A percentile compares a stretch with the other conserved stretches of the same genome.
phyloP scores from a whole-genome alignment of 139 green algal species.

The Parachlorella kessleri region DNA sequence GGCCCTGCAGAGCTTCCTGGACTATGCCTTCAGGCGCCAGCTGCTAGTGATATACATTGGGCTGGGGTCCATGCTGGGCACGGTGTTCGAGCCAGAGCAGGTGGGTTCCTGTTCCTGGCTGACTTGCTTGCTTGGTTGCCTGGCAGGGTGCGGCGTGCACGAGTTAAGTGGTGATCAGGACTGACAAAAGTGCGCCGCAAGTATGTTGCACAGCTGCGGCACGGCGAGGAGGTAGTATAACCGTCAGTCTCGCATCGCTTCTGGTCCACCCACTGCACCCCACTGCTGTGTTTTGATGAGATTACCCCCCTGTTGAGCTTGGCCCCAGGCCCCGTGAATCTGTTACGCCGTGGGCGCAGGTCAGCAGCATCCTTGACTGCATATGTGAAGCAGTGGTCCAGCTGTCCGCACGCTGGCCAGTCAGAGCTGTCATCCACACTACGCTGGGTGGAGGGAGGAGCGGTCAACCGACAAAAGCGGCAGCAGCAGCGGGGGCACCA shows the following conservation, averaged over 20 bases:
- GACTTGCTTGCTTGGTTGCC: not conserved
- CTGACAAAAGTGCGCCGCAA: not conserved
- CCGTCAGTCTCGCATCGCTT: not conserved
- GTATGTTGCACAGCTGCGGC: not conserved
- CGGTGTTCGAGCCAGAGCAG: conserved; percentile 13
- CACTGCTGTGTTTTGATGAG: not conserved
- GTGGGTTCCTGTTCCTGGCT: not conserved
- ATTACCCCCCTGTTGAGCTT: too few species aligned
- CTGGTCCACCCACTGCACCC: not conserved
- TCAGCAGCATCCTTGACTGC: not conserved
- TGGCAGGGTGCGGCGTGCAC: not conserved
- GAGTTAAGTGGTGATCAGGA: not conserved
- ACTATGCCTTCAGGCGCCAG: conserved; percentile 1
- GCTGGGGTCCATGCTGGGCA: conserved; percentile 8
- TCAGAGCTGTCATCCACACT: conserved; percentile 10
- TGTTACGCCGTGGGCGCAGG: too few species aligned
- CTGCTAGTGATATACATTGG: conserved; percentile 32
- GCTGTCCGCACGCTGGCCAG: not conserved
- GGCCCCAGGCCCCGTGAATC: too few species aligned
- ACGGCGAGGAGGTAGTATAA: not conserved
- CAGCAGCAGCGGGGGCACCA: not conserved
- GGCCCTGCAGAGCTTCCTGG: conserved; percentile 11
- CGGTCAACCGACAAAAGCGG: not conserved
- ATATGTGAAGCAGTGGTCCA: conserved; percentile 1
- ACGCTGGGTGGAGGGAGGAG: not conserved